Base-by-base conservation (phyloP, 1,139 yeast species). In the Meyerozyma smithsonii region DNA sequence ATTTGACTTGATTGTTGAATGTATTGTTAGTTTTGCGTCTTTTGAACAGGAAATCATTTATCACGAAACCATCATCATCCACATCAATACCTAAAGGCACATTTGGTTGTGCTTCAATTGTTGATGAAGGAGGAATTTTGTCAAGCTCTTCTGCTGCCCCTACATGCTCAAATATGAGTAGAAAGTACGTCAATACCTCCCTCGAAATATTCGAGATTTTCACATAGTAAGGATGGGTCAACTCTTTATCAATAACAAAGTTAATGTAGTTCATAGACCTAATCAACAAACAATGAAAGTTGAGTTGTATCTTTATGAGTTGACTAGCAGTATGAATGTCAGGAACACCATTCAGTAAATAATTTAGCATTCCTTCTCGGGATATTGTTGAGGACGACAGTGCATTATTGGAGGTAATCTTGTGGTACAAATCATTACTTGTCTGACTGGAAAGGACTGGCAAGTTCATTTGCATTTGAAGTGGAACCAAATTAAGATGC, bases 21-120 rank as follows among this genome's bases (percentile, higher is more conserved):
- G 49, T 33, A 1, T 44, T 33, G 18, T 46, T 45, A 1, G 45
- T 42, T 43, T 59, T 58, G 42, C 72, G 56, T 44, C 74, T 51
- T 45, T 69, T 70, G 4, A 65, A 73, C 11, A 69, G 64, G 43
- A 70, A 70, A 49, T 70, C 76, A 46, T 71, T 71, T 11, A 71
- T 69, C 2, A 71, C 72, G 52, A 69, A 69, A 12, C 77, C 76
- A 47, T 71, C 75, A 38, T 70, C 75, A 46, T 70, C 76, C 19
- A 55, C 50, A 40, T 56, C 59, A 16, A 54, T 38, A 2, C 56
- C 56, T 20, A 50, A n/a, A n/a, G n/a, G n/a, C n/a, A n/a, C n/a
- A n/a, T n/a, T n/a, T n/a, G n/a, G n/a, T n/a, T n/a, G 42, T 35
- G 54, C 48, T 19, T 50, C 53, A 51, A 49, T 47, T 3, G 50